Evolutionary conservation across 805 yeast genomes (phyloP).

Genomic region (Wickerhamiella brachini): DNA sequence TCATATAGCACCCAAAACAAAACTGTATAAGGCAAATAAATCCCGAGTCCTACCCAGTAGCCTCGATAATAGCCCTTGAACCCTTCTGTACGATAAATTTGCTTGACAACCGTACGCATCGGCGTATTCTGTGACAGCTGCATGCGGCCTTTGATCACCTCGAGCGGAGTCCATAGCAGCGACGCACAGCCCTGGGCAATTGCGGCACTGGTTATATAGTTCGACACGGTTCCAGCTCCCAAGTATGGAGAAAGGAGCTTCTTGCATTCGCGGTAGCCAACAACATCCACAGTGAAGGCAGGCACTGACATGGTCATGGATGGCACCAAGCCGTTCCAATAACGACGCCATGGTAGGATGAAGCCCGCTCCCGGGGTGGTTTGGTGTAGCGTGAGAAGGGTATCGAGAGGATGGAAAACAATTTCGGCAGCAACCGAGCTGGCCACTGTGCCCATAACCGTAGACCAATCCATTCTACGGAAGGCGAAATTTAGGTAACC

Average conservation of each 20-base stretch:
- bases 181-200: slow-evolving; percentile 25
- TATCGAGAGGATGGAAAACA: slow-evolving; percentile 27
- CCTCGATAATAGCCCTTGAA: slow-evolving; percentile 68
- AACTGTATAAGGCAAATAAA: slow-evolving; percentile 26
- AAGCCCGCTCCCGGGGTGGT: slow-evolving; percentile 24
- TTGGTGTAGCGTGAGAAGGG: slow-evolving; percentile 28
- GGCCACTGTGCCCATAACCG: slow-evolving; percentile 2
- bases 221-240: slow-evolving; percentile 20
- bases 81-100: slow-evolving; percentile 48
- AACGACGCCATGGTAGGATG: slow-evolving; percentile 23
- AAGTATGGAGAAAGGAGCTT: slow-evolving; percentile 20
- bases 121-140: slow-evolving; percentile 12
- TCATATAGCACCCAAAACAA: slow-evolving; percentile 27
- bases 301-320: slow-evolving; percentile 26
- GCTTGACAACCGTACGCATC: slow-evolving; percentile 8
- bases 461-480: slow-evolving; percentile 5
- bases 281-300: slow-evolving; percentile 26
- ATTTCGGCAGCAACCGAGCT: slow-evolving; percentile 13
- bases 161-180: slow-evolving; percentile 29
- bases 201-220: slow-evolving; percentile 23
- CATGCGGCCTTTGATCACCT: slow-evolving; percentile 27
- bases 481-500: neutral
- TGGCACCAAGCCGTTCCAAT: slow-evolving; percentile 26
- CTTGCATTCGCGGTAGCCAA: slow-evolving; percentile 24
- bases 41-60: slow-evolving; percentile 27